Conservation (phyloP, 805 yeast species). For the Zygoascus tannicola region DNA sequence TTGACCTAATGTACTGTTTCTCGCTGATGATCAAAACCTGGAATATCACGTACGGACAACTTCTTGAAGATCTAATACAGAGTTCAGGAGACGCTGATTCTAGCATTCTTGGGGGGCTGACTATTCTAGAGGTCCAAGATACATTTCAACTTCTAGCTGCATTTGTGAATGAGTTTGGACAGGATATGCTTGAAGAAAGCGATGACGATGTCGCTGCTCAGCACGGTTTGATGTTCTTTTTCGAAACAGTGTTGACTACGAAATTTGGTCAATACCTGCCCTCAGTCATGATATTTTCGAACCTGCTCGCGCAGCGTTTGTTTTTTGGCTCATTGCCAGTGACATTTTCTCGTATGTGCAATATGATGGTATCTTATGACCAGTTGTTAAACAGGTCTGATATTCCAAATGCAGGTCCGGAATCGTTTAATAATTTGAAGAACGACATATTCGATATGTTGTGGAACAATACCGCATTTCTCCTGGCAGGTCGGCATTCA, state of each 20-base stretch:
- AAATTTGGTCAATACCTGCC: background rate
- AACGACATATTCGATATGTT: background rate
- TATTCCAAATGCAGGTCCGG: background rate
- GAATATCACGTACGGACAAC: slow-evolving; percentile 3
- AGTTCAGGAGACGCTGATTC: background rate
- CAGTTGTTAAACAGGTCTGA: background rate
- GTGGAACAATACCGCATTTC: background rate
- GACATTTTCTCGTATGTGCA: slow-evolving; percentile 5
- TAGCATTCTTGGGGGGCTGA: slow-evolving; percentile 1
- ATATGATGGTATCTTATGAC: background rate
- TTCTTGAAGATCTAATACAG: background rate
- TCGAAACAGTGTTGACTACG: slow-evolving; percentile 3
- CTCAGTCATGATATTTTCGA: slow-evolving; percentile 1
- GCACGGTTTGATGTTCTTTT: slow-evolving; percentile 5
- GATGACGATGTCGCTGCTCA: slow-evolving; percentile 6
- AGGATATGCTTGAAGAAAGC: slow-evolving; percentile 4
- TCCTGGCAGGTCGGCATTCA: background rate
- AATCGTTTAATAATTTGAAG: background rate
- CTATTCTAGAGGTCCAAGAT: background rate
- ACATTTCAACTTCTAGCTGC: slow-evolving; percentile 4
- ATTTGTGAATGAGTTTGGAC: slow-evolving; percentile 11
- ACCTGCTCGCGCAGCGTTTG: slow-evolving; percentile 1
- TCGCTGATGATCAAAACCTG: slow-evolving; percentile 5
- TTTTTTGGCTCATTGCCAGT: slow-evolving; percentile 1
- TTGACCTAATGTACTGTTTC: background rate